Evolutionary conservation across 495 filamentous ascomycete genomes (phyloP), one percentile per base, ranked within the genome.

Genomic region (Penicillium daleae): DNA sequence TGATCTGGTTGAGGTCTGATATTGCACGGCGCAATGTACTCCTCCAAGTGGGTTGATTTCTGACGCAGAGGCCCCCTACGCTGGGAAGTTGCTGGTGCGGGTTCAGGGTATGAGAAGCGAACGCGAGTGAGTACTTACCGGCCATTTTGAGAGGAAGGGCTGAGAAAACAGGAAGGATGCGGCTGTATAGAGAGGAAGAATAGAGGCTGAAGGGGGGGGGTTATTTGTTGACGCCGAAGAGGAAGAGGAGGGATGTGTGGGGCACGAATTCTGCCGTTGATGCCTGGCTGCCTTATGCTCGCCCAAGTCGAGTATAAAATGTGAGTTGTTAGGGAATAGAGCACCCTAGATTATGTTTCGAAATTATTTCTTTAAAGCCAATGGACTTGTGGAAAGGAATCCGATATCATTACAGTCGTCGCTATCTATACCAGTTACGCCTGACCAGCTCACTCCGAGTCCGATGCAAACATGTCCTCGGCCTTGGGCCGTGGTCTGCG

Each of bases 381-480:
- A 49, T 59, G 29, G 48, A 35, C 33, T 31, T 7, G n/a, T 35
- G 7, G 17, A 17, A 13, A n/a, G 7, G 26, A 40, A 17, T 17
- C 56, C 48, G 40, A 55, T 65, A 61, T 66, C 62, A 65, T 65
- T 69, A 51, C 61, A 63, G 32, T 66, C 57, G 37, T 61, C 56
- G 31, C 31, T 52, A 54, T 52, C 48, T 57, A 32, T 39, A 13
- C 37, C 26, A 53, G 19, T 7, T 29, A 56, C 39, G 54, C 19
- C 32, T 33, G 56, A 37, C 39, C 48, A 56, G 19, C 31, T 79
- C 59, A 78, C 49, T 83, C 80, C n/a, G 74, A 74, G 46, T 85
- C 82, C 1, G 83, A 87, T 17, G 90, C 93, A 85, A 97, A 97
- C 92, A 97, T 96, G 70, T 97, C 93, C 69, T 92, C 92, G 4